These are phyloP conservation scores for Setaria viridis DNA, from an alignment of 202 grass and related monocot genomes.

Conservation along the genomic window DNA sequence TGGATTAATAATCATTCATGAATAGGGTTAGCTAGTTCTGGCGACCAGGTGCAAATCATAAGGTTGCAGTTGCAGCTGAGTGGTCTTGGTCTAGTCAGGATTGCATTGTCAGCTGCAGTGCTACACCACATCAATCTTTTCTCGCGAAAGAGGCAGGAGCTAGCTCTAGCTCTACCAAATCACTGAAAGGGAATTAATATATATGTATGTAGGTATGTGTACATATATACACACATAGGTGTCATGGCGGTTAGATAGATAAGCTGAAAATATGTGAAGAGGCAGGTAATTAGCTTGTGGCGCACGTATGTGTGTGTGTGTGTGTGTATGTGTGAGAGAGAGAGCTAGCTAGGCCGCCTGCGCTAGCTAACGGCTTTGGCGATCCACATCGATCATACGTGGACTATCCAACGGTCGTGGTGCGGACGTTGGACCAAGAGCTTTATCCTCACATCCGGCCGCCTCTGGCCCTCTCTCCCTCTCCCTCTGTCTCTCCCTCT, in stretches of 20 bases:
- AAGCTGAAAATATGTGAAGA: background rate
- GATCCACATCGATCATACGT: conserved; percentile 49
- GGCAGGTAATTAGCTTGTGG: conserved; percentile 3
- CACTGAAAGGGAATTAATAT: background rate
- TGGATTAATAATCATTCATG: background rate
- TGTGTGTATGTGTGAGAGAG: no score
- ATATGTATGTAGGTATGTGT: background rate
- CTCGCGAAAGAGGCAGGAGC: background rate
- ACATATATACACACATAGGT: background rate
- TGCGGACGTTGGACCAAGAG: conserved; percentile 61
- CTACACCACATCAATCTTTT: background rate
- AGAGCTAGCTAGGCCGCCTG: background rate
- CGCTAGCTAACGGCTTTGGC: conserved; percentile 17
- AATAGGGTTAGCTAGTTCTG: background rate
- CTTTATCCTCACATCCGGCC: conserved; percentile 13
- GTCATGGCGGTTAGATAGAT: background rate
- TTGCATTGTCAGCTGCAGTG: background rate
- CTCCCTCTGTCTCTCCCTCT: no score
- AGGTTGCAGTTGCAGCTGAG: background rate
- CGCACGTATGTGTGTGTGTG: background rate
- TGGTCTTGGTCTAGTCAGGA: background rate
- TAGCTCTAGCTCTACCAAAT: background rate
- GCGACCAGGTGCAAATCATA: background rate
- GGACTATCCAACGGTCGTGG: conserved; percentile 62
- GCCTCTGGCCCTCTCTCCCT: background rate